phyloP scores from a whole-genome alignment of 805 yeast genomes.

The Deakozyma indianensis region DNA sequence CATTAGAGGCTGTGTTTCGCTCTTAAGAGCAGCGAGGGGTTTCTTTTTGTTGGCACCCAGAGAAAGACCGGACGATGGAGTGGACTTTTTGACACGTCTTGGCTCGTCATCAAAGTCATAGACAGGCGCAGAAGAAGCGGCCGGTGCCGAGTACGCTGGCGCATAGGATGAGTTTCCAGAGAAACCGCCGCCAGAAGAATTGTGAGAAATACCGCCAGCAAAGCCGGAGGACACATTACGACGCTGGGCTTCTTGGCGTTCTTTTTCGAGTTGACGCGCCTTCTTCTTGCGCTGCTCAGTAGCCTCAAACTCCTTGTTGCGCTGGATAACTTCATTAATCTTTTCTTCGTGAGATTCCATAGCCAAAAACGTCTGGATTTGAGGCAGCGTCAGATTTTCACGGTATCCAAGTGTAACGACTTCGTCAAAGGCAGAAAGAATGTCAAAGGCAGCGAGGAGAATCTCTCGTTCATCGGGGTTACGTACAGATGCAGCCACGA shows the following conservation, averaged over 20 bases:
- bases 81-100: not conserved
- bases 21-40: conserved; percentile 11
- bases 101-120: conserved; percentile 9
- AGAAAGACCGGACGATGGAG: not conserved
- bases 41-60: not conserved
- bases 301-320: conserved; percentile 94
- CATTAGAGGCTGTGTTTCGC: conserved; percentile 2
- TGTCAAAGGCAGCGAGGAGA: conserved; percentile 72
- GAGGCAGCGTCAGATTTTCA: conserved; percentile 69
- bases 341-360: conserved; percentile 99
- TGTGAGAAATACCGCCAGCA: conserved; percentile 13
- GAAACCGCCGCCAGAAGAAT: not conserved
- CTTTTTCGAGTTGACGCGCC: conserved; percentile 62
- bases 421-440: conserved; percentile 87
- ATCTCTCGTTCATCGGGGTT: conserved; percentile 70
- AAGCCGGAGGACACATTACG: conserved; percentile 17
- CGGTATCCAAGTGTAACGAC: conserved; percentile 79
- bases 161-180: conserved; percentile 20
- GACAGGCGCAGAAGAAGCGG: conserved; percentile 3
- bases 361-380: conserved; percentile 77
- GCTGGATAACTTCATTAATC: conserved; percentile 93
- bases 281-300: conserved; percentile 92
- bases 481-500: conserved; percentile 61
- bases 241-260: conserved; percentile 33
- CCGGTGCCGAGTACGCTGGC: not conserved